phyloP scores from a whole-genome alignment of 1,284 basidiomycete species.

The Athelia sp. region DNA sequence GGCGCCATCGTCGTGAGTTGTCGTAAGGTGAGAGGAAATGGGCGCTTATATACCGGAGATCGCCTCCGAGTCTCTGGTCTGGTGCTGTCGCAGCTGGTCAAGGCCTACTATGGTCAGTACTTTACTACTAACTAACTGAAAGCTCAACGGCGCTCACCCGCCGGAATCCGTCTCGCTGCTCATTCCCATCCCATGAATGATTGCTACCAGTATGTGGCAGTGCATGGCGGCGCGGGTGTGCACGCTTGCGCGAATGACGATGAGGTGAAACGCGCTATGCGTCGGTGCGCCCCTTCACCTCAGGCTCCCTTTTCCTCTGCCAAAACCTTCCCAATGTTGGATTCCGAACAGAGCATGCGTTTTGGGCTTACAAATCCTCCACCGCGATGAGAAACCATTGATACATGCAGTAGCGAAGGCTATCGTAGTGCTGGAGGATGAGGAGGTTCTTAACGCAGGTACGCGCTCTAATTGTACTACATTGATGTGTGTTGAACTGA shows the following conservation, averaged over 20 bases:
- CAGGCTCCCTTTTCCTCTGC: neutral
- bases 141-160: too few relatives aligned
- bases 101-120: too few relatives aligned
- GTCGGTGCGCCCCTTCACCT: neutral
- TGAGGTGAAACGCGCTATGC: neutral
- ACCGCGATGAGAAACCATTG: neutral
- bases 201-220: slow-evolving; percentile 1
- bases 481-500: neutral
- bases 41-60: neutral
- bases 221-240: neutral
- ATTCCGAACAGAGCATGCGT: neutral
- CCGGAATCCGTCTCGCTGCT: too few relatives aligned
- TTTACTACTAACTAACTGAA: too few relatives aligned
- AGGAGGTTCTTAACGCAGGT: neutral
- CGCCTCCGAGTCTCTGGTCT: too few relatives aligned
- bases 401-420: neutral
- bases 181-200: too few relatives aligned
- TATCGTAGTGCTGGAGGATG: neutral
- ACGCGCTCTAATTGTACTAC: neutral
- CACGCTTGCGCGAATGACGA: neutral
- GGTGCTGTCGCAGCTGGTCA: too few relatives aligned
- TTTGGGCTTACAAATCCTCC: neutral
- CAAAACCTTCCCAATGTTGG: too few relatives aligned
- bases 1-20: neutral
- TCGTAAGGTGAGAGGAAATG: neutral